These are phyloP conservation scores for Penicillium coffeae DNA, from an alignment of 495 filamentous ascomycete genomes.

Conservation along the genomic window DNA sequence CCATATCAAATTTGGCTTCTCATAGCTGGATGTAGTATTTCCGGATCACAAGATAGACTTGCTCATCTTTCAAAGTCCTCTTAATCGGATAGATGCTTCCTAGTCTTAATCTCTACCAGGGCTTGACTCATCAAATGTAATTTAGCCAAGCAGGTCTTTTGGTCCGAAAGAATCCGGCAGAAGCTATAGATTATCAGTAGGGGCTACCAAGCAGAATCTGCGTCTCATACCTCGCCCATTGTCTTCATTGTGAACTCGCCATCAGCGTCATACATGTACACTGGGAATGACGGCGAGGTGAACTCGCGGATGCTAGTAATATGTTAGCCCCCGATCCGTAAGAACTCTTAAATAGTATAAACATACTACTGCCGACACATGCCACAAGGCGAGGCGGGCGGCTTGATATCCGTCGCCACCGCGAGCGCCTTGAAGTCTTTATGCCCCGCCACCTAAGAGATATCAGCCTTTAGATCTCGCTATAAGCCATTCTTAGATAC, in stretches of 20 bases:
- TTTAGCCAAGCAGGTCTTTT: conserved; percentile 30
- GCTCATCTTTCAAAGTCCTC: background rate
- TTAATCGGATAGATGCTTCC: background rate
- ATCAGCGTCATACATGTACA: conserved; percentile 89
- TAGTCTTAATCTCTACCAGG: too few relatives aligned
- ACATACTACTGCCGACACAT: conserved; percentile 54
- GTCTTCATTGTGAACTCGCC: conserved; percentile 65
- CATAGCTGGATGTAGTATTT: background rate
- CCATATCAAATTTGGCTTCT: background rate
- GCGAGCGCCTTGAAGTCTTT: conserved; percentile 74
- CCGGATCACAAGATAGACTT: background rate
- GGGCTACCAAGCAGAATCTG: background rate
- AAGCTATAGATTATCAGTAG: conserved; percentile 39
- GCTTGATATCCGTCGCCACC: conserved; percentile 75
- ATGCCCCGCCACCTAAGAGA: conserved; percentile 52
- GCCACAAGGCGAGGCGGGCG: conserved; percentile 69
- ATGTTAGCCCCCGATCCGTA: too few relatives aligned
- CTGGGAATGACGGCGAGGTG: conserved; percentile 58
- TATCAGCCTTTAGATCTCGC: background rate
- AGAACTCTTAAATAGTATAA: too few relatives aligned
- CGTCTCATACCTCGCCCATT: conserved; percentile 61
- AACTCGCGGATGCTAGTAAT: conserved; percentile 72
- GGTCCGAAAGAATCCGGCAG: conserved; percentile 74
- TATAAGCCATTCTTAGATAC: conserved; percentile 1
- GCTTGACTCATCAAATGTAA: too few relatives aligned